phyloP scores from a whole-genome alignment of 148 eudicot species.

The Rhododendron simsii region DNA sequence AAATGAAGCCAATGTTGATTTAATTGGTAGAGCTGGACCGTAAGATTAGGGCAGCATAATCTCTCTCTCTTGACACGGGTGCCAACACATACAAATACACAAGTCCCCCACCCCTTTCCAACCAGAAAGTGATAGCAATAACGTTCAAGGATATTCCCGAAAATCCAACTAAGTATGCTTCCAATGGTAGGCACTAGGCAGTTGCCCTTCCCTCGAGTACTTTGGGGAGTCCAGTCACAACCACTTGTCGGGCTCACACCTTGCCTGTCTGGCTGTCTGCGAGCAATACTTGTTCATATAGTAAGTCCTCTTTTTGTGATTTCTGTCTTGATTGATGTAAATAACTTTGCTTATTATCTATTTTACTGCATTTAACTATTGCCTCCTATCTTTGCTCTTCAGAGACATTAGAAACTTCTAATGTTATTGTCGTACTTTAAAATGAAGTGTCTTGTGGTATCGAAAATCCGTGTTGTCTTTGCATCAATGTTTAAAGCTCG shows the following conservation, averaged over 20 bases:
- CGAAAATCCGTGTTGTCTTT: background rate
- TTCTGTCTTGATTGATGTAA: background rate
- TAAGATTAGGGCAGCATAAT: background rate
- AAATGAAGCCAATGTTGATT: background rate
- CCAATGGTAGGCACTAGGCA: background rate
- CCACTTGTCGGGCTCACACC: background rate
- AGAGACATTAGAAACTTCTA: background rate
- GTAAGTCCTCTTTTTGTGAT: constrained; percentile 9
- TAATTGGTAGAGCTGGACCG: constrained; percentile 7
- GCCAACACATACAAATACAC: background rate
- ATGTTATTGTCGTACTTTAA: background rate
- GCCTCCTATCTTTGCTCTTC: background rate
- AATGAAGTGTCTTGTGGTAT: background rate
- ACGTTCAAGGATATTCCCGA: background rate
- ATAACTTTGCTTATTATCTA: background rate
- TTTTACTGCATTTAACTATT: background rate
- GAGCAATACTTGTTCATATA: background rate
- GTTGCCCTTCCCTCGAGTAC: background rate
- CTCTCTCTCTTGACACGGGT: background rate
- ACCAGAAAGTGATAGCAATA: background rate
- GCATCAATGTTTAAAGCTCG: background rate
- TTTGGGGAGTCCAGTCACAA: background rate
- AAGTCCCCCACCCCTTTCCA: background rate
- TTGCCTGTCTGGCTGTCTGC: background rate
- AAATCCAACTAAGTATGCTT: background rate